A percentile compares a stretch with the other conserved stretches of the same genome.
Conservation (phyloP, 176 grass and related monocot species). For the Saccharum officinarum region DNA sequence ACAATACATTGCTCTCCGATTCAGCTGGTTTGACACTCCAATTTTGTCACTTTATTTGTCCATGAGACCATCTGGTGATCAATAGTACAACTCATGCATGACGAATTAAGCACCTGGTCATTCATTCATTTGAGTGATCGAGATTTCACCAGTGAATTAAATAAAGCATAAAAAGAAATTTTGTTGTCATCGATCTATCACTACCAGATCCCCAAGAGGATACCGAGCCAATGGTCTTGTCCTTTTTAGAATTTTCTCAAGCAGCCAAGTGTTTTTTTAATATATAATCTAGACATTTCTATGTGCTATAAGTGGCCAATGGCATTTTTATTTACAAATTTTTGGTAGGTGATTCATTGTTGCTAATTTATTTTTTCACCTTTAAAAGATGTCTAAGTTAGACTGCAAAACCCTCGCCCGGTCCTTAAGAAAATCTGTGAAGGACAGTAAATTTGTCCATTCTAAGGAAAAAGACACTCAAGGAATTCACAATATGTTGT, state of each 20-base stretch:
- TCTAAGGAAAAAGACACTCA: background rate
- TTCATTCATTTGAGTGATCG: background rate
- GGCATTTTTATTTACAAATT: background rate
- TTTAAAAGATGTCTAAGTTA: background rate
- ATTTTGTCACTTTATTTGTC: constrained; percentile 4
- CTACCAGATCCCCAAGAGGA: no score
- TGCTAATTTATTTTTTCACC: background rate
- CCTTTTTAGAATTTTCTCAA: background rate
- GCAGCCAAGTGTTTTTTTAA: background rate
- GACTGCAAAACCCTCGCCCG: background rate
- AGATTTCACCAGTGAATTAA: background rate
- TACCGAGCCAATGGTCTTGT: no score
- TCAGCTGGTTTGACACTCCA: constrained; percentile 5
- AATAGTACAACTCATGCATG: background rate
- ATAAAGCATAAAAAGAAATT: background rate
- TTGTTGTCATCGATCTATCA: background rate
- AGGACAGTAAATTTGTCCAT: background rate
- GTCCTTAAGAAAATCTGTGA: background rate
- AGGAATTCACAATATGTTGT: background rate
- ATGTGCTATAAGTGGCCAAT: background rate
- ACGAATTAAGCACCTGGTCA: background rate
- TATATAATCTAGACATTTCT: background rate
- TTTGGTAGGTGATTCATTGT: background rate
- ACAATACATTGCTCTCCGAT: constrained; percentile 10
- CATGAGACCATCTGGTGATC: background rate